These are phyloP conservation scores for Vitis hybrid DNA, from an alignment of 177 flowering plant species.

Conservation along the genomic window DNA sequence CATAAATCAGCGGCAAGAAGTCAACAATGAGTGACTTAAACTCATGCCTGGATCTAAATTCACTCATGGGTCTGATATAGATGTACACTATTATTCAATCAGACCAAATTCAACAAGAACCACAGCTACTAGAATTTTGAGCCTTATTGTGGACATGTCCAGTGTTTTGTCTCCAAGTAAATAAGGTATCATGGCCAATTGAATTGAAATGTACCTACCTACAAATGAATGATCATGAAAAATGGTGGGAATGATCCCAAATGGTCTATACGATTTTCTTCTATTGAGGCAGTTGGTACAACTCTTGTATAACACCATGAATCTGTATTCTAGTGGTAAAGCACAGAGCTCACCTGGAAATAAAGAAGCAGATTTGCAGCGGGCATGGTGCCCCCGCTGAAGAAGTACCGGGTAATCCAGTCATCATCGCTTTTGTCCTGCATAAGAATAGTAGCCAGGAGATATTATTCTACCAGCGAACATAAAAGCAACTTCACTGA, in stretches of 20 bases:
- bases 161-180: not conserved
- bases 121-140: not conserved
- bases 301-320: too few species aligned
- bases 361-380: conserved; percentile 85
- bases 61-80: not conserved
- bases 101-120: not conserved
- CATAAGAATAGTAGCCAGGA: not conserved
- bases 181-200: not conserved
- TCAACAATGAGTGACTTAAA: not conserved
- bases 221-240: too few species aligned
- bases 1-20: conserved; percentile 5
- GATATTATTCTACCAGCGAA: not conserved
- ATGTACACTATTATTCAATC: not conserved
- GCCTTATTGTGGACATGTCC: not conserved
- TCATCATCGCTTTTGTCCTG: conserved; percentile 90
- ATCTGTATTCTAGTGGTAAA: not conserved
- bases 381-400: conserved; percentile 93
- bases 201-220: too few species aligned
- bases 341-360: conserved; percentile 60
- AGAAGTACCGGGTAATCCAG: conserved; percentile 94
- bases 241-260: too few species aligned
- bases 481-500: not conserved
- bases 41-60: not conserved
- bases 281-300: too few species aligned
- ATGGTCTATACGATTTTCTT: too few species aligned